Evolutionary conservation across 192 early-diverging fungal genomes (phyloP), one percentile per base, ranked within the genome.

Genomic region (Podila minutissima): DNA sequence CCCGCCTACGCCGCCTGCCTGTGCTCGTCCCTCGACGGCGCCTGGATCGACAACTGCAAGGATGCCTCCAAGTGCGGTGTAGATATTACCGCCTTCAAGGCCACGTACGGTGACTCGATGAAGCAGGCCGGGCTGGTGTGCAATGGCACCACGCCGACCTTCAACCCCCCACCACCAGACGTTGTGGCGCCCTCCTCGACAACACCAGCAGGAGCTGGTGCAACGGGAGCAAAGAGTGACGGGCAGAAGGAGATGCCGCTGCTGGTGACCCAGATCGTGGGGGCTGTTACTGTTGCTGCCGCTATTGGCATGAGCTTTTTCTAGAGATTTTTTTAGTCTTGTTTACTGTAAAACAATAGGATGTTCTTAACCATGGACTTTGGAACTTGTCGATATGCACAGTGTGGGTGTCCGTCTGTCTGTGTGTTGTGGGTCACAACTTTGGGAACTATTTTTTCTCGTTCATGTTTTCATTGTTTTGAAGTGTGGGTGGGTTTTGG

Each of bases 21-120:
- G n/a, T 79, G 76, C 66, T 72, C 70, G 5, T 63, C 70, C 9
- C 37, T 58, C 17, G 48, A 62, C 10, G 76, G 70, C n/a, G 31
- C 69, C 59, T 79, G 76, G 76, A 64, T 72, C 20, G 70, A 72
- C 51, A 20, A 49, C 22, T 79, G 76, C 60, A 46, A 28, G n/a
- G 48, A 24, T 5, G 0, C 53, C 4, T 53, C 20, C 20, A 37
- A 60, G 11, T 79, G 76, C 35, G 70, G 61, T 15, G 37, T 7
- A 7, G 76, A 72, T 17, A 67, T 72, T 32, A 7, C 31, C 5
- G 24, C 28, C n/a, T 72, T 79, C 70, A 72, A 72, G 60, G 22
- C 11, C 26, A 33, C 62, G 0, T 75, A 65, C 24, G 49, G 53
- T 2, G 9, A 35, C 12, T 33, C 28, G 19, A 17, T 75, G 53